Percentiles rank a stretch among this genome's conserved stretches.
Conservation (phyloP, 2,329 filamentous ascomycete species). For the Pseudogymnoascus sp. region DNA sequence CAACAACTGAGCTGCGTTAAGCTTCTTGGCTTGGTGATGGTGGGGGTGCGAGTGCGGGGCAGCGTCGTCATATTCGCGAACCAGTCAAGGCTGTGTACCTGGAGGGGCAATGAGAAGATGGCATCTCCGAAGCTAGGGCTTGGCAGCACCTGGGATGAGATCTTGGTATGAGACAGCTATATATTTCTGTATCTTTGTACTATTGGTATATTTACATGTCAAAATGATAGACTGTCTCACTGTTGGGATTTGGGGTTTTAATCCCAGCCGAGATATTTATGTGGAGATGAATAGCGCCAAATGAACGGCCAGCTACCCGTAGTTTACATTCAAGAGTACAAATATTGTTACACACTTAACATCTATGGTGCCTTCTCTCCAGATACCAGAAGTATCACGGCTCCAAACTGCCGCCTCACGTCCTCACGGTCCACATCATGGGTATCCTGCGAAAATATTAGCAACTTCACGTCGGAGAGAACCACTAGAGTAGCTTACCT, state of each 20-base stretch:
- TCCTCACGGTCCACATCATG: slow-evolving; percentile 96
- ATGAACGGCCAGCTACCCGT: not conserved
- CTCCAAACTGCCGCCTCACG: slow-evolving; percentile 76
- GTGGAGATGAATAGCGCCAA: slow-evolving; percentile 5
- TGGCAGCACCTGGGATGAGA: not conserved
- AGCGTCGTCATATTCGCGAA: not conserved
- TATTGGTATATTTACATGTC: not conserved
- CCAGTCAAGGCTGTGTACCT: not conserved
- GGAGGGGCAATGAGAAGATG: not conserved
- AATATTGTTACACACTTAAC: not conserved
- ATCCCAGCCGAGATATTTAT: not conserved
- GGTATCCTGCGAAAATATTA: slow-evolving; percentile 49
- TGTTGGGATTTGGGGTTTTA: not conserved
- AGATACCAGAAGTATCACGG: slow-evolving; percentile 71
- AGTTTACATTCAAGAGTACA: slow-evolving; percentile 6
- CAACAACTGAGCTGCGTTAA: not conserved
- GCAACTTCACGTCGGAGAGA: not conserved
- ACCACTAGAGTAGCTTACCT: slow-evolving; percentile 31
- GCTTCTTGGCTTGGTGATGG: not conserved
- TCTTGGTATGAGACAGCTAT: not conserved
- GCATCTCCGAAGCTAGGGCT: not conserved
- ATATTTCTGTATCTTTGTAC: not conserved
- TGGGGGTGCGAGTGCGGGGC: slow-evolving; percentile 1
- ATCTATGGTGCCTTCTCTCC: slow-evolving; percentile 32
- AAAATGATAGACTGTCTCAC: not conserved